Percentiles rank a stretch among this genome's conserved stretches.
Evolutionary conservation across 2,329 filamentous ascomycete genomes (phyloP).

Genomic region (Calonectria pauciramosa): DNA sequence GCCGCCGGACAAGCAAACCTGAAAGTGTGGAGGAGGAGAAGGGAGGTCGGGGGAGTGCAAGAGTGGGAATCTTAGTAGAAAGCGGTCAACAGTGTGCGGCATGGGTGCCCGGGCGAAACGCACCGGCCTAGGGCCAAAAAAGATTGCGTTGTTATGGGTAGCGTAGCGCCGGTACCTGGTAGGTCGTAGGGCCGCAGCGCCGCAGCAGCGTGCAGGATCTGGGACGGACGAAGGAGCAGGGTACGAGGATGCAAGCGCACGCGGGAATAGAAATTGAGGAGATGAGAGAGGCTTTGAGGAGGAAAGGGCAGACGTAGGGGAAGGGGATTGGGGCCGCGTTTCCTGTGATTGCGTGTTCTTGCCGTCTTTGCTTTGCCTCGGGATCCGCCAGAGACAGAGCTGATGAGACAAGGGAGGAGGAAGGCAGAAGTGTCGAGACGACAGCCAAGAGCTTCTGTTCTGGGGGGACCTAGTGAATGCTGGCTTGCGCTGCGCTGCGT

Average conservation of each 20-base stretch:
- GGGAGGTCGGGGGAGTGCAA: conserved; percentile 24
- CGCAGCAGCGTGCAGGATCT: conserved; percentile 13
- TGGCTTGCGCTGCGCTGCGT: conserved; percentile 15
- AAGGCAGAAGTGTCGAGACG: not conserved
- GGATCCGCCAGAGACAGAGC: conserved; percentile 15
- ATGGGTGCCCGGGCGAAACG: conserved; percentile 28
- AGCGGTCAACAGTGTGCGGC: conserved; percentile 34
- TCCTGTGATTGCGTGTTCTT: conserved; percentile 31
- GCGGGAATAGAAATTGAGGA: not conserved
- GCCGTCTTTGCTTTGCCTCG: conserved; percentile 34
- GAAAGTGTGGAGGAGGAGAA: conserved; percentile 32
- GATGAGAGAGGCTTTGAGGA: conserved; percentile 18
- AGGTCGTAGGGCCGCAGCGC: conserved; percentile 21
- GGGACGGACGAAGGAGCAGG: conserved; percentile 7
- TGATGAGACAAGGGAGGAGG: conserved; percentile 2
- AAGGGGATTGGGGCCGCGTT: conserved; percentile 30
- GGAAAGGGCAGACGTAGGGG: not conserved
- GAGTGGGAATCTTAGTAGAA: conserved; percentile 29
- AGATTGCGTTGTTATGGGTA: conserved; percentile 33
- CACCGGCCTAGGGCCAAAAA: conserved; percentile 26
- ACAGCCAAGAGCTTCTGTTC: not conserved
- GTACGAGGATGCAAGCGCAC: not conserved
- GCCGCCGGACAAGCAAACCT: conserved; percentile 20
- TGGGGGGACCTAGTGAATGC: conserved; percentile 6
- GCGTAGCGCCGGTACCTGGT: conserved; percentile 20